These are phyloP conservation scores for Candida nemodendra DNA, from an alignment of 805 yeast genomes.

Conservation along the genomic window DNA sequence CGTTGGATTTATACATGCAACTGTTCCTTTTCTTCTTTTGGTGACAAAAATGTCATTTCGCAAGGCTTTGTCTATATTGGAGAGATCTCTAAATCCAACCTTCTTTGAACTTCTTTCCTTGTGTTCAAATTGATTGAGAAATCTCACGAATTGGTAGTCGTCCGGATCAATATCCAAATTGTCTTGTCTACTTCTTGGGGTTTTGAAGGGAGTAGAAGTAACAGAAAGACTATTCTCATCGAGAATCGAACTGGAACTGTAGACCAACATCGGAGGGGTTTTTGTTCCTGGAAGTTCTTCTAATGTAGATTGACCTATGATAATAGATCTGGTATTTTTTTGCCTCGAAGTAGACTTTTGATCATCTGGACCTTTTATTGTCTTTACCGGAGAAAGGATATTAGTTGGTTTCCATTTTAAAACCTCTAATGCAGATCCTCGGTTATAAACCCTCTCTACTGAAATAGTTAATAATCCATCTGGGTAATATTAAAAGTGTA, in stretches of 20 bases:
- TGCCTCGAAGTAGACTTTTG: too few species aligned
- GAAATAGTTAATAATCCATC: too few species aligned
- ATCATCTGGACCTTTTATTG: too few species aligned
- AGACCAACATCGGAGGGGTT: conserved; percentile 18
- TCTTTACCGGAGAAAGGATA: too few species aligned
- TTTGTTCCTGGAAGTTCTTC: conserved; percentile 20
- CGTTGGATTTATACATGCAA: too few species aligned
- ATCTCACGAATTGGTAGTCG: conserved; percentile 5
- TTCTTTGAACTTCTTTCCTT: conserved; percentile 7
- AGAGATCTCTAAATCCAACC: conserved; percentile 14
- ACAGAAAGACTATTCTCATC: conserved; percentile 16
- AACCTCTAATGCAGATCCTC: too few species aligned
- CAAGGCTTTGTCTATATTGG: not conserved
- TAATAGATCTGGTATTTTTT: too few species aligned
- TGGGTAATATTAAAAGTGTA: too few species aligned
- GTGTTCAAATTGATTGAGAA: conserved; percentile 8
- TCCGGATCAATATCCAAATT: not conserved
- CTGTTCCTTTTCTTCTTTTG: not conserved
- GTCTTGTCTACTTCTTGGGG: conserved; percentile 6
- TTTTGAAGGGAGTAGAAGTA: conserved; percentile 18
- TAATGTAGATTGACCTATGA: conserved; percentile 20
- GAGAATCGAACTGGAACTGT: conserved; percentile 16
- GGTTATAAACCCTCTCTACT: too few species aligned
- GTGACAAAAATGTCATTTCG: conserved; percentile 4
- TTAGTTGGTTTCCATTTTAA: conserved; percentile 14